Evolutionary conservation across 2,329 filamentous ascomycete genomes (phyloP), one percentile per base, ranked within the genome.

Genomic region (Curvularia verruculosa): DNA sequence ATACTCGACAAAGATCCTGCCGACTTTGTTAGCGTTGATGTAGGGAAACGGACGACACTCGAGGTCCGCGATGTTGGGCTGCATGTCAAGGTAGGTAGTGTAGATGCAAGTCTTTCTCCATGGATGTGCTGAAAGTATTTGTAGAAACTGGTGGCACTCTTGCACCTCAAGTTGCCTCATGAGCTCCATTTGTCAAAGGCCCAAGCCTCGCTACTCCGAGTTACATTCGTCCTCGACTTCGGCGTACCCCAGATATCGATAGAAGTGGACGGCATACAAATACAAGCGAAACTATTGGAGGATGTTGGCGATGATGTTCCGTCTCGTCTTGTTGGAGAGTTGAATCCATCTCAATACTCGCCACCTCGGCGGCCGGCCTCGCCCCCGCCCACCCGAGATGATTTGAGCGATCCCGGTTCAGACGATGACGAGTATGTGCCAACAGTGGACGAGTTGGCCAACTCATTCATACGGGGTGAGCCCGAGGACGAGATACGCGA

Each of bases 1-100:
- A 83, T 97, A 53, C 85, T 99, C 58, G 95, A 98, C 71, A 90
- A 91, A 55, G 89, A 96, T 72, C 88, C 90, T 12, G 81, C 97
- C 65, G 90, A 97, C 70, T 84, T 95, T 60, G 92, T 98, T 61
- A 92, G 96, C 67, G 86, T 97, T 65, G 88, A 87, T 44, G 85
- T 91, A 77, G 95, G 95, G 31, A 88, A 89, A 75, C 88, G 89
- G 64, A 95, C 89, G 39, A 89, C 90, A 0, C 84, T 97, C 43
- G 93, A 96, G 76, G 88, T 97, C 66, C 87, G 89, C 66, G 89
- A 98, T 82, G 89, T 97, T 56, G 91, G 89, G 2, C 80, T 97
- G 62, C 89, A 88, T 73, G 79, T 93, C 58, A 85, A 91, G 82
- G 92, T 91, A 81, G 67, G 81, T 76, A 28, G 36, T 47, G 21